These are phyloP conservation scores for Nemania sp. DNA, from an alignment of 2,329 filamentous ascomycete genomes.

Conservation along the genomic window DNA sequence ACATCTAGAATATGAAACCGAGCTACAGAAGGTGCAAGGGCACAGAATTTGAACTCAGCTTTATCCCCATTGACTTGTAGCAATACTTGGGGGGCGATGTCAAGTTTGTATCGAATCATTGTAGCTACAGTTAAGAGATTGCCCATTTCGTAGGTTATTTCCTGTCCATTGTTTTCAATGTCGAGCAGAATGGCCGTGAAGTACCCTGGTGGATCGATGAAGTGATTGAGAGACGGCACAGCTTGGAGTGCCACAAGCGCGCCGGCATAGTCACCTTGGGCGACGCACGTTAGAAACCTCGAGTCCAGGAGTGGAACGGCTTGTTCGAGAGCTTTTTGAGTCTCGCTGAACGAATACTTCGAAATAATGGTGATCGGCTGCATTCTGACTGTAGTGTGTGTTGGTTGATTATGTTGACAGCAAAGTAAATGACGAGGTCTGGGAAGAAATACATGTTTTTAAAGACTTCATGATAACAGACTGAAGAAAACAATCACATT, in stretches of 20 bases:
- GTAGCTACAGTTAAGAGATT: constrained; percentile 19
- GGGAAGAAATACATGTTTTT: not conserved
- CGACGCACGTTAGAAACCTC: not conserved
- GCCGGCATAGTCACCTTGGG: not conserved
- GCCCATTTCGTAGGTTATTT: constrained; percentile 17
- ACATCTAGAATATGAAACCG: constrained; percentile 8
- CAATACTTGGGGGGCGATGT: not conserved
- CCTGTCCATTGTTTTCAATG: constrained; percentile 7
- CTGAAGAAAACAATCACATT: not conserved
- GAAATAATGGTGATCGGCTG: not conserved
- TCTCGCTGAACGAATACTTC: not conserved
- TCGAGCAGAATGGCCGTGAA: constrained; percentile 10
- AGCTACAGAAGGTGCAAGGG: constrained; percentile 2
- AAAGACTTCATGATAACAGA: not conserved
- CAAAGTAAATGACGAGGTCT: not conserved
- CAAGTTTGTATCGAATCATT: constrained; percentile 5
- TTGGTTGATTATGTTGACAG: not conserved
- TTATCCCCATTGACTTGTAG: not conserved
- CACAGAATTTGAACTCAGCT: constrained; percentile 12
- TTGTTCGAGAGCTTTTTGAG: constrained; percentile 2
- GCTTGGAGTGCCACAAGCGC: constrained; percentile 12
- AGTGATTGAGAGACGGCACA: constrained; percentile 20
- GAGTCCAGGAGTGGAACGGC: not conserved
- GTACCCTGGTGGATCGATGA: constrained; percentile 12
- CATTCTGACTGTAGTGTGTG: not conserved